Conservation (phyloP, 768 basidiomycete species). For the Kwoniella sp. region DNA sequence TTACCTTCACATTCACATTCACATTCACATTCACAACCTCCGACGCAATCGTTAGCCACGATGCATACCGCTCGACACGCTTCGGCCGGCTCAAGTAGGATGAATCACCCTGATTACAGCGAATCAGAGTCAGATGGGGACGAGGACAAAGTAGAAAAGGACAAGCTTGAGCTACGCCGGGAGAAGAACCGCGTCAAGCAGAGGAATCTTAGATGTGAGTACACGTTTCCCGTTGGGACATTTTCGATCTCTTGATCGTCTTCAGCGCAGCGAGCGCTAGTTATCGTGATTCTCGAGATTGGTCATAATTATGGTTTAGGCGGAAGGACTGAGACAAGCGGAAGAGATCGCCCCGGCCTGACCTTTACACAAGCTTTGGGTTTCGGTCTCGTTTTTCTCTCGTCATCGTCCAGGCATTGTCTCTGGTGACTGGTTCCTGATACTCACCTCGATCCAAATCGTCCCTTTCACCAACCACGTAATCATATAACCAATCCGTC, state of each 20-base stretch:
- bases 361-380: not conserved
- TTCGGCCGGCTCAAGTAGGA: constrained; percentile 8
- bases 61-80: constrained; percentile 1
- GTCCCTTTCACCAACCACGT: constrained; percentile 8
- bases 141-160: constrained; percentile 27
- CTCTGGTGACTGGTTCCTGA: constrained; percentile 1
- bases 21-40: not conserved
- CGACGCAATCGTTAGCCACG: not conserved
- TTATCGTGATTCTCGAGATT: not conserved
- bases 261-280: not conserved
- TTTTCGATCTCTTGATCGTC: not conserved
- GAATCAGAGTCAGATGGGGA: constrained; percentile 22
- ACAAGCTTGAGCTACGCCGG: constrained; percentile 37
- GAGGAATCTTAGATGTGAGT: constrained; percentile 41
- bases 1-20: constrained; percentile 1
- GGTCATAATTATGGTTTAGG: not conserved
- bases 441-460: not conserved
- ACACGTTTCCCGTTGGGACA: not conserved
- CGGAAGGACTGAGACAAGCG: not conserved
- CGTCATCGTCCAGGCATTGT: not conserved
- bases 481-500: not conserved
- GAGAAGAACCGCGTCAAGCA: constrained; percentile 48
- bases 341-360: constrained; percentile 10
- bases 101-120: constrained; percentile 15
- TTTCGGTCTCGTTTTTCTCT: not conserved